phyloP scores from a whole-genome alignment of 495 filamentous ascomycete genomes.

The Corynascus novoguineensis region DNA sequence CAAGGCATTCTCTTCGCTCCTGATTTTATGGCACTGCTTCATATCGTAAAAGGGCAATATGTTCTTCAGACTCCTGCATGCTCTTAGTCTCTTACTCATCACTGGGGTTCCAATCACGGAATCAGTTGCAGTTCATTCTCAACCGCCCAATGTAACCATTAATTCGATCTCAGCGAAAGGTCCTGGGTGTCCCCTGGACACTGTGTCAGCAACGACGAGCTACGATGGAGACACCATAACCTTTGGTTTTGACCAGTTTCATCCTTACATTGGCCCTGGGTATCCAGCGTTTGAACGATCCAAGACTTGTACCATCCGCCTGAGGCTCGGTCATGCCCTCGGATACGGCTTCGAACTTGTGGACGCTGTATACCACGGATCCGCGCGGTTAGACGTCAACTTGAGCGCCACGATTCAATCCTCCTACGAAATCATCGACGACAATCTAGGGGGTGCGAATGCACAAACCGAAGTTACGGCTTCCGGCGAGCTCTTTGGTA shows the following conservation, averaged over 20 bases:
- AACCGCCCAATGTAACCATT: background rate
- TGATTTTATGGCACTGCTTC: too few relatives aligned
- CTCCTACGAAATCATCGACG: background rate
- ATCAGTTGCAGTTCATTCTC: background rate
- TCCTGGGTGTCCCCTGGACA: background rate
- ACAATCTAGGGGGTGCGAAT: background rate
- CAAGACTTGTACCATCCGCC: background rate
- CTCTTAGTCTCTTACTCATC: too few relatives aligned
- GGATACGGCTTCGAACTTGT: background rate
- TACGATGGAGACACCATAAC: background rate
- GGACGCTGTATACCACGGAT: background rate
- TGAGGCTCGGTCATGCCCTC: background rate
- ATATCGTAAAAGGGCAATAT: too few relatives aligned
- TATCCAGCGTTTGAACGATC: background rate
- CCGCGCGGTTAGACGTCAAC: background rate
- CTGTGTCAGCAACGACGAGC: background rate
- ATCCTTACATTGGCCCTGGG: background rate
- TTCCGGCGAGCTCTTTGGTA: background rate
- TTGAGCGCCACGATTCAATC: background rate
- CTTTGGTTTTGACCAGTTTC: background rate
- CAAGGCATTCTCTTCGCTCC: too few relatives aligned
- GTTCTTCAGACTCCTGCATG: too few relatives aligned
- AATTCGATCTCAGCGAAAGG: background rate
- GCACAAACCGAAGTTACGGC: background rate
- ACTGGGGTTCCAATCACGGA: too few relatives aligned